Base-by-base conservation (phyloP, 129 eudicot genomes). In the Tagetes patula region DNA sequence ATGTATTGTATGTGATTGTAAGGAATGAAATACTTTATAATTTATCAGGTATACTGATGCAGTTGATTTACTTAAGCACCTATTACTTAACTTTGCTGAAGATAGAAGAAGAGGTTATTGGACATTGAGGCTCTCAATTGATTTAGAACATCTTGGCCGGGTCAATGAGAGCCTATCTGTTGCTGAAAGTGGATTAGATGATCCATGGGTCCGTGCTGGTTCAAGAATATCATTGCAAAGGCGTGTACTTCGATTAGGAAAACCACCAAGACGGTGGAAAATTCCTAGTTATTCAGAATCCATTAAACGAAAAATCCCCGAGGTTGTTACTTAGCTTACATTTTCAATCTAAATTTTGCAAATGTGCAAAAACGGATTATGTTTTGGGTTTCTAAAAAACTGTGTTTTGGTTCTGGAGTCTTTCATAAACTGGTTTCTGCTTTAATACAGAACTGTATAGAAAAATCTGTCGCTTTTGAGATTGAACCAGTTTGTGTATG, bases 21-120 rank as follows among this genome's bases (percentile, higher is more conserved):
- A 65, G 56, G 47, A 76, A 61, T 71, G 69, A 67, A 20, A 52
- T 69, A 14, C 31, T 58, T 50, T 67, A 12, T 27, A 39, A 50
- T 13, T 79, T 2, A 8, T 68, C 83, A 93, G 98, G 89, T 89
- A 93, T 75, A 77, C 34, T 34, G 92, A 93, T 41, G 98, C 98
- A 69, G 80, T 93, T 41, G 84, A 74, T 71, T 76, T 93, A 50
- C 90, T 93, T 14, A 89, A 77, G 78, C 75, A 72, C 49, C 80
- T 93, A 43, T 79, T 89, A 65, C 66, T 50, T 34, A 82, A 69
- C 54, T 93, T 89, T 75, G 50, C 77, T 68, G 79, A 79, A 70
- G 95, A 87, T 84, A 74, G 92, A 87, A 86, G 98, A 85, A 89
- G 98, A 78, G 98, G 98, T 62, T 93, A 93, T 80, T 93, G 98